Percentiles rank a stretch among this genome's conserved stretches.
Evolutionary conservation across 495 filamentous ascomycete species (phyloP).

Genomic region (Xeromyces bisporus): DNA sequence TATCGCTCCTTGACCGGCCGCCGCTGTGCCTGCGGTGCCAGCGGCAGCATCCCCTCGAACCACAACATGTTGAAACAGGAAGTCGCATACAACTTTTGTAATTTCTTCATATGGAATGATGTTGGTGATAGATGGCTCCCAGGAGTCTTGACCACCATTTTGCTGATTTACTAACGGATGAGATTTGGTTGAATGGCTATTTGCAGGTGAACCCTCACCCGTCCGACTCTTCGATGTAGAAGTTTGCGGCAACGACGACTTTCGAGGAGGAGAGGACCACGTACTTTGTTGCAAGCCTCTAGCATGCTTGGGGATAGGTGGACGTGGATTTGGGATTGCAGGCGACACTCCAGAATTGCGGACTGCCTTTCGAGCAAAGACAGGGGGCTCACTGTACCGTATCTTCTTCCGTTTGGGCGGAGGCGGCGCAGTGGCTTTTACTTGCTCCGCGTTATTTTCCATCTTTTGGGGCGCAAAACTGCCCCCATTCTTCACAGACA

Average conservation of each 20-base stretch:
- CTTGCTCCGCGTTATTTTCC: conserved; percentile 10
- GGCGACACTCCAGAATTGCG: conserved; percentile 22
- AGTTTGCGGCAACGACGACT: conserved; percentile 10
- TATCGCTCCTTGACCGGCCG: conserved; percentile 43
- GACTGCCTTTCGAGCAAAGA: conserved; percentile 26
- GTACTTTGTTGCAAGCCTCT: conserved; percentile 10
- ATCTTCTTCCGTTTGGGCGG: conserved; percentile 21
- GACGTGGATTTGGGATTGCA: conserved; percentile 19
- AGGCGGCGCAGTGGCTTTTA: conserved; percentile 8
- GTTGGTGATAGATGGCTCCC: conserved; percentile 59
- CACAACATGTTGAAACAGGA: conserved; percentile 54
- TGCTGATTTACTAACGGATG: conserved; percentile 4
- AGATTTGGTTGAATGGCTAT: conserved; percentile 4
- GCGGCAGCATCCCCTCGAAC: conserved; percentile 33
- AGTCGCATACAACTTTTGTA: conserved; percentile 52
- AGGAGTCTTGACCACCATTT: conserved; percentile 36
- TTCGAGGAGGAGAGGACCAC: conserved; percentile 10
- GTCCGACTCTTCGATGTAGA: conserved; percentile 5
- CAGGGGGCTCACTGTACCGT: conserved; percentile 29
- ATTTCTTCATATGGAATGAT: conserved; percentile 49
- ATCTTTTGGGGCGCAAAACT: conserved; percentile 8
- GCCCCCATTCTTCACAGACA: conserved; percentile 1
- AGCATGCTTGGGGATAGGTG: conserved; percentile 20
- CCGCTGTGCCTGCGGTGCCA: conserved; percentile 27
- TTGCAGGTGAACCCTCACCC: conserved; percentile 6